phyloP scores from a whole-genome alignment of 345 rosid genomes.

The Laguncularia racemosa region DNA sequence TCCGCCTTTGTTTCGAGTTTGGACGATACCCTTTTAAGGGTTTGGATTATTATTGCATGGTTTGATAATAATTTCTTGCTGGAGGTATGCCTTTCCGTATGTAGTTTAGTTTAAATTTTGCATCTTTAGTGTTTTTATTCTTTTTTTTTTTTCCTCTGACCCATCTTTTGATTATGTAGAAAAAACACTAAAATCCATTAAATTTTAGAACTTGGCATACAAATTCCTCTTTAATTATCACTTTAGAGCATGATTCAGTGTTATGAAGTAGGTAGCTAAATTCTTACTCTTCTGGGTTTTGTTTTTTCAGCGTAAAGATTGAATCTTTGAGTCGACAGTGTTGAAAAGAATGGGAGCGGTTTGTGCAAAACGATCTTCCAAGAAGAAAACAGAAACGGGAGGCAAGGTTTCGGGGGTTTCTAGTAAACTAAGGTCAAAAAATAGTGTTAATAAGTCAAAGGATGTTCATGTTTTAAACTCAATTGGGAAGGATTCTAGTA shows the following conservation, averaged over 20 bases:
- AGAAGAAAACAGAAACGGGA: slow-evolving; percentile 16
- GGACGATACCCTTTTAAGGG: no score
- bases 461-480: slow-evolving; percentile 17
- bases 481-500: slow-evolving; percentile 12
- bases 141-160: background rate
- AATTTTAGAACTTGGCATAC: no score
- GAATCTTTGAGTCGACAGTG: background rate
- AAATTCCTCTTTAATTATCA: no score
- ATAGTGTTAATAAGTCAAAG: slow-evolving; percentile 20
- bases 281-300: no score
- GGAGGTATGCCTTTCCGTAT: background rate
- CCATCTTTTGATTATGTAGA: no score
- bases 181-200: no score
- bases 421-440: slow-evolving; percentile 42
- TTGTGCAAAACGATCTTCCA: slow-evolving; percentile 43
- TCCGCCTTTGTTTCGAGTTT: no score
- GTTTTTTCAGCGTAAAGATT: no score
- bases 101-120: background rate
- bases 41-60: no score
- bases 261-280: no score
- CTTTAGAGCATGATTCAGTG: no score
- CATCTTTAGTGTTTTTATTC: slow-evolving; percentile 1
- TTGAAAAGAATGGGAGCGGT: slow-evolving; percentile 57
- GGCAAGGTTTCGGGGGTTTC: slow-evolving; percentile 29
- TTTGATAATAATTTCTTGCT: background rate